These are phyloP conservation scores for Pyrenochaeta sp. DNA, from an alignment of 2,329 filamentous ascomycete genomes.

Conservation along the genomic window DNA sequence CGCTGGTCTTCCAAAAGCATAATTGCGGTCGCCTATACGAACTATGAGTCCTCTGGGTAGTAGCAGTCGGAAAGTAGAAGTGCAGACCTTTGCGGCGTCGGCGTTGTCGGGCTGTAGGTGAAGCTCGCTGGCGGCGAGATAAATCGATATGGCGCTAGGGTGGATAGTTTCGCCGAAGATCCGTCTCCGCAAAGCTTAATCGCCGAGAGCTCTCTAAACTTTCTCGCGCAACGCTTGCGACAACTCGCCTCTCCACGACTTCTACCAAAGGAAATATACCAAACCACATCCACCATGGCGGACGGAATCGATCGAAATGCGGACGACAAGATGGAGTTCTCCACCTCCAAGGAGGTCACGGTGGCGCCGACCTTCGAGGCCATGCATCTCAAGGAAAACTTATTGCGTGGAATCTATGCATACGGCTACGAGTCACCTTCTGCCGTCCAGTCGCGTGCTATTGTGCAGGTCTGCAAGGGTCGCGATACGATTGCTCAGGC, in stretches of 20 bases:
- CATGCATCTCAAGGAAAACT: slow-evolving; percentile 97
- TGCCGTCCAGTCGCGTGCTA: slow-evolving; percentile 95
- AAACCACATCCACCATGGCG: slow-evolving; percentile 71
- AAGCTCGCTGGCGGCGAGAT: slow-evolving; percentile 17
- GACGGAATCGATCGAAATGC: slow-evolving; percentile 91
- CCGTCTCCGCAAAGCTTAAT: slow-evolving; percentile 23
- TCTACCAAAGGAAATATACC: background rate
- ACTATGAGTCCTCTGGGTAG: slow-evolving; percentile 24
- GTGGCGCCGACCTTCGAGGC: slow-evolving; percentile 77
- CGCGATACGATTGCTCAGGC: slow-evolving; percentile 98
- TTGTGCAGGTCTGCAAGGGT: slow-evolving; percentile 98
- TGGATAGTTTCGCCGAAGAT: slow-evolving; percentile 18
- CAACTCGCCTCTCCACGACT: background rate
- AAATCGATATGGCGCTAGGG: slow-evolving; percentile 29
- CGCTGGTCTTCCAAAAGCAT: slow-evolving; percentile 94
- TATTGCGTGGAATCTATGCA: slow-evolving; percentile 95
- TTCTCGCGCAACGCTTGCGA: slow-evolving; percentile 19
- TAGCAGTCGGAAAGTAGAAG: slow-evolving; percentile 13
- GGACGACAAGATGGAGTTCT: slow-evolving; percentile 98
- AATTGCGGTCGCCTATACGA: slow-evolving; percentile 31
- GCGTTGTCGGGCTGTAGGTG: slow-evolving; percentile 19
- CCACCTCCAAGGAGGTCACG: slow-evolving; percentile 96
- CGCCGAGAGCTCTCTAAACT: slow-evolving; percentile 24
- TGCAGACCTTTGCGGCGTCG: slow-evolving; percentile 36
- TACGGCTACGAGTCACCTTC: slow-evolving; percentile 99